A percentile compares a stretch with the other conserved stretches of the same genome.
Conservation (phyloP, 495 filamentous ascomycete genomes). For the Hypoxylon crocopeplum region DNA sequence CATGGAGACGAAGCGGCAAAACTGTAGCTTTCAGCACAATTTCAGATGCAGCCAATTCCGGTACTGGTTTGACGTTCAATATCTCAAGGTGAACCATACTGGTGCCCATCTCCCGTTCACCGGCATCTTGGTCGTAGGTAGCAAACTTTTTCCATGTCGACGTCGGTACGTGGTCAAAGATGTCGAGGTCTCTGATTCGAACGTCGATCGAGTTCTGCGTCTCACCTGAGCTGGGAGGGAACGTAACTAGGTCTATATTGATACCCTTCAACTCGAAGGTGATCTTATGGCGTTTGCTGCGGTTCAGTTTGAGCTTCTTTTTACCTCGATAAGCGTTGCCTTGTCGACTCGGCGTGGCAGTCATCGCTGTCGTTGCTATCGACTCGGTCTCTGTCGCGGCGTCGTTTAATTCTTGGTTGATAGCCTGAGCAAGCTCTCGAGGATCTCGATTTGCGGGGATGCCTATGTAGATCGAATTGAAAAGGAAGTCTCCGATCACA, state of each 20-base stretch:
- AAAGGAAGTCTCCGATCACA: conserved; percentile 92
- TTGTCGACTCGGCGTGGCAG: conserved; percentile 64
- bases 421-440: conserved; percentile 75
- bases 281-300: conserved; percentile 93
- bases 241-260: conserved; percentile 81
- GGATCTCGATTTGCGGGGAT: conserved; percentile 88
- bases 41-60: conserved; percentile 85
- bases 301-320: conserved; percentile 73
- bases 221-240: conserved; percentile 78
- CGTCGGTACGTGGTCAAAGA: conserved; percentile 92
- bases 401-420: conserved; percentile 89
- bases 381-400: conserved; percentile 87
- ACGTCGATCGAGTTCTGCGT: conserved; percentile 87
- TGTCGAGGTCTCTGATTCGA: conserved; percentile 79
- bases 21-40: conserved; percentile 85
- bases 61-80: conserved; percentile 83
- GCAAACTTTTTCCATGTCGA: conserved; percentile 99
- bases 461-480: conserved; percentile 98
- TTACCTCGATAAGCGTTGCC: conserved; percentile 51
- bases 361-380: conserved; percentile 74
- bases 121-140: conserved; percentile 87
- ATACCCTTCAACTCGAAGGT: conserved; percentile 92
- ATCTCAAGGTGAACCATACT: conserved; percentile 91
- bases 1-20: conserved; percentile 88
- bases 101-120: conserved; percentile 79